Evolutionary conservation across 2,329 filamentous ascomycete genomes (phyloP), one percentile per base, ranked within the genome.

Genomic region (Sarocladiaceae sp.): DNA sequence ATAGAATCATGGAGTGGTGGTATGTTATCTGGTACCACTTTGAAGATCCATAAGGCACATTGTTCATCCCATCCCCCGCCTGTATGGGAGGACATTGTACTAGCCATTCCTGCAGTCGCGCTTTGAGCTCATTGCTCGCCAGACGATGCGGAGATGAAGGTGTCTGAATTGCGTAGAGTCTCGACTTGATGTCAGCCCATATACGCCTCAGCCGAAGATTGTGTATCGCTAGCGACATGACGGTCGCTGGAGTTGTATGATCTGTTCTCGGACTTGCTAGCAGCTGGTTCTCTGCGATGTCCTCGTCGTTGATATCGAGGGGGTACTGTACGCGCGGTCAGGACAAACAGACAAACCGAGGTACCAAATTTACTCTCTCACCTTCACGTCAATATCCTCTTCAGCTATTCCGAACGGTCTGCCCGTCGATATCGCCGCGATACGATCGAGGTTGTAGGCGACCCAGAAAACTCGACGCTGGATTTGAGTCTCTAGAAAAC

Each of bases 261-360:
- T 34, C 37, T n/a, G 33, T 37, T 10, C 58, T 52, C 4, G 55
- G 51, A 3, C 47, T 47, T 3, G 50, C 43, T 12, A 49, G 24
- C 2, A 60, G 39, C 2, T 55, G 58, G 4, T 35, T 42, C 2
- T 43, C 29, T 4, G 52, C 54, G 40, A 60, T 57, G 40, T 48
- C 47, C 12, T 53, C 54, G 39, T 61, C 59, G 45, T 59, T 51
- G 27, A 61, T 52, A 21, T 61, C 59, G 3, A 58, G 46, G 4
- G 57, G 58, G 2, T 55, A 47, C 51, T 60, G n/a, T n/a, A 29
- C 7, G 26, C 26, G 7, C 26, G 26, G 26, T 29, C 26, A 29
- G 26, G 9, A 29, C 13, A 7, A 13, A 29, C 13, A 13, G 26
- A 9, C 26, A 7, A 29, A 9, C 26, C 26, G 26, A 7, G 26